Conservation (phyloP, 2,329 filamentous ascomycete species). For the Aureobasidium sp. region DNA sequence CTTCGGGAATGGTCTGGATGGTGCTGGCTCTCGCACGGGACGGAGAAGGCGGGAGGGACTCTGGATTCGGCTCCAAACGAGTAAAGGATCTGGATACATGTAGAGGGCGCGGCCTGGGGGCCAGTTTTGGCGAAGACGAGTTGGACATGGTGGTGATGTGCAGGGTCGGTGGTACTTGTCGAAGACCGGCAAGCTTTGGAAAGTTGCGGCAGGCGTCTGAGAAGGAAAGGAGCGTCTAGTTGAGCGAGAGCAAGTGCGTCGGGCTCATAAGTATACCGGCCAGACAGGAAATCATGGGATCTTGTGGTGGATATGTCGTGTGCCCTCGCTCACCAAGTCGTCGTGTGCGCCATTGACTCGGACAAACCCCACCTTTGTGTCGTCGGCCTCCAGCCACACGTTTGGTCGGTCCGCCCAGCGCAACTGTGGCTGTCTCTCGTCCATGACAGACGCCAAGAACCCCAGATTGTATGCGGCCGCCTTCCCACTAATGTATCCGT, state of each 20-base stretch:
- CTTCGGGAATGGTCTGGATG: conserved; percentile 38
- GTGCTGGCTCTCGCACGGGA: conserved; percentile 38
- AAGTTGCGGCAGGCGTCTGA: not conserved
- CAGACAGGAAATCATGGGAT: not conserved
- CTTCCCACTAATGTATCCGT: not conserved
- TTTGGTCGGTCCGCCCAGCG: too few species aligned
- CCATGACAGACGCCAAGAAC: not conserved
- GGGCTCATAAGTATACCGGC: not conserved
- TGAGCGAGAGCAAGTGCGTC: not conserved
- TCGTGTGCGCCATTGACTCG: not conserved
- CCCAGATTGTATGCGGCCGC: not conserved
- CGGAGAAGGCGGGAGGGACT: conserved; percentile 20
- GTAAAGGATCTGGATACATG: conserved; percentile 35
- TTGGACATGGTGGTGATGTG: conserved; percentile 9
- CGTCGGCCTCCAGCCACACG: not conserved
- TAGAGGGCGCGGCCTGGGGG: not conserved
- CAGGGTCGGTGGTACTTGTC: not conserved
- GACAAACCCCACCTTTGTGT: not conserved
- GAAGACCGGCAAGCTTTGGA: not conserved
- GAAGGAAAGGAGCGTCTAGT: not conserved
- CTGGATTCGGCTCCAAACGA: conserved; percentile 34
- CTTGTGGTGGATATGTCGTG: not conserved
- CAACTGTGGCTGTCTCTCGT: too few species aligned
- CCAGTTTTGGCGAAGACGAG: not conserved
- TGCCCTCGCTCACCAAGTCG: not conserved